Base-by-base conservation (phyloP, 306 rosid genomes). In the Rubus idaeus region DNA sequence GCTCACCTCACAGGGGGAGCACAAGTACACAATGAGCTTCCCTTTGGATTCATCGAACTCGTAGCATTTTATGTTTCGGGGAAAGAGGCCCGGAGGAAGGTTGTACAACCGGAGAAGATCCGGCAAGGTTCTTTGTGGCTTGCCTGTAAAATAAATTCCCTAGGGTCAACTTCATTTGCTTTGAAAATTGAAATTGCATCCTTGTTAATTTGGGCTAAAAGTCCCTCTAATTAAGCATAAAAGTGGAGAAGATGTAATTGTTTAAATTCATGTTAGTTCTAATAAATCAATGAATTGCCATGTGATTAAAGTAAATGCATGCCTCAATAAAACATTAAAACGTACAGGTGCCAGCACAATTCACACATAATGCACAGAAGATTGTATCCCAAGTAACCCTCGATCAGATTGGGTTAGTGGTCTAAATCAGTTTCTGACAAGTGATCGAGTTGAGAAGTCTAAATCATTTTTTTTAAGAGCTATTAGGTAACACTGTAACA, bases 101-200 rank as follows among this genome's bases (percentile, higher is more conserved):
- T 87, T 88, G 91, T 88, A 90, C 52, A 88, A 94, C 0, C 87
- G 88, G 71, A 94, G 98, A 51, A 94, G 92, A 75, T 94, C 97
- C 0, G 91, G 85, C 78, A 94, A 84, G 72, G 88, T 71, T 66
- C 90, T 91, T 20, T 60, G 80, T 11, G 92, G 96, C 84, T 94
- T 91, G 50, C 97, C 98, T 94, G 81, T 57, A 55, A 64, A 87
- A 55, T 44, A 73, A 78, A 39, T 12, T n/a, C 73, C 23, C 42
- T 23, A 23, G 53, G 20, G 57, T 69, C 68, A 62, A n/a, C 44
- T 62, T 62, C 44, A 13, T 62, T 55, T 18, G 55, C 55, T 4
- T 50, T 50, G 55, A 12, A 9, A 9, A 45, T 45, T 7, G 49
- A 7, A 10, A 50, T 12, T 53, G 23, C 23, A 53, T 53, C 26